These are phyloP conservation scores for Syncephalastrum sp. DNA, from an alignment of 371 early-diverging fungal genomes.

Conservation along the genomic window DNA sequence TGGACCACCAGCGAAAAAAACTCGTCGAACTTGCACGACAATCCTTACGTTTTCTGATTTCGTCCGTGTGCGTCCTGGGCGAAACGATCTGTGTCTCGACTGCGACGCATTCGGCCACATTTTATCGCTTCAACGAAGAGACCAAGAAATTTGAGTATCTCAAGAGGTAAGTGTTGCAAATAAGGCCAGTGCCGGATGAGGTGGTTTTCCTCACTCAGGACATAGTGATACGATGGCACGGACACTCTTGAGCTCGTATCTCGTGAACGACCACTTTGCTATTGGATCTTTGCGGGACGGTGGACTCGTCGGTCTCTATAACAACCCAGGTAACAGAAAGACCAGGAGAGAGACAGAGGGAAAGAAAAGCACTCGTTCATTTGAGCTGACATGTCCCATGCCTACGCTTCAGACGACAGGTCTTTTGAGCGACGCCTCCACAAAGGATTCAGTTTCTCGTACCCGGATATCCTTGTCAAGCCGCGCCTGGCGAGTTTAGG, in stretches of 20 bases:
- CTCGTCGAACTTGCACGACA: constrained; percentile 29
- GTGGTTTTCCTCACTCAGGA: neutral
- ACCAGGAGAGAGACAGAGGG: no score
- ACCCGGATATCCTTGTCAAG: constrained; percentile 33
- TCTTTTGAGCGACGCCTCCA: constrained; percentile 26
- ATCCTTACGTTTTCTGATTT: constrained; percentile 29
- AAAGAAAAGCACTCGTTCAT: no score
- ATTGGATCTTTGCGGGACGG: constrained; percentile 30
- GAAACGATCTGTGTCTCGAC: constrained; percentile 35
- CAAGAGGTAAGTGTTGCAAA: constrained; percentile 26
- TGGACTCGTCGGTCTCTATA: constrained; percentile 29
- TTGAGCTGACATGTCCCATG: no score
- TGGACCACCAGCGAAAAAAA: constrained; percentile 33
- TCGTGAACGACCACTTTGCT: constrained; percentile 22
- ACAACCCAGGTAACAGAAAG: constrained; percentile 18
- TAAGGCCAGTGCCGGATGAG: no score
- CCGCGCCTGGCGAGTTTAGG: constrained; percentile 11
- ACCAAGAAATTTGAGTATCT: constrained; percentile 20
- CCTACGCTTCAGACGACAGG: constrained; percentile 13
- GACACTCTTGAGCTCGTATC: constrained; percentile 25
- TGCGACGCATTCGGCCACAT: constrained; percentile 35
- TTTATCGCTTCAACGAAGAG: constrained; percentile 25
- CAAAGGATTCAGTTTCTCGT: constrained; percentile 30
- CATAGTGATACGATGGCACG: constrained; percentile 30
- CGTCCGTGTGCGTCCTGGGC: constrained; percentile 28